Conservation (phyloP, 2,329 filamentous ascomycete species). For the Fusarium odoratissimum region DNA sequence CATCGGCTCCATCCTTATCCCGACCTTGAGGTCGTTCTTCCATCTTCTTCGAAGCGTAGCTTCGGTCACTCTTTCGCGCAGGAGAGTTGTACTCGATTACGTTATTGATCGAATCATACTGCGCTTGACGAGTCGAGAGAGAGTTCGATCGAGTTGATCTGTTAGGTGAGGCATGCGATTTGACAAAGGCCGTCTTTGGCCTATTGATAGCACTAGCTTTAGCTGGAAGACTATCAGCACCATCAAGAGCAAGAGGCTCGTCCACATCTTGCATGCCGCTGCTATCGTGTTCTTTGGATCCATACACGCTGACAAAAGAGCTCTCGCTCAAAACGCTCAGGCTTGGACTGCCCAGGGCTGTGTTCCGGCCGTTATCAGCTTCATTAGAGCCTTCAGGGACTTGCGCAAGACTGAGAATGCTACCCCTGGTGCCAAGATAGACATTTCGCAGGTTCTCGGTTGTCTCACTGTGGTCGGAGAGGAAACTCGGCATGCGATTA, state of each 20-base stretch:
- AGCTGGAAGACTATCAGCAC: slow-evolving; percentile 31
- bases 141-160: slow-evolving; percentile 47
- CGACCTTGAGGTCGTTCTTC: slow-evolving; percentile 48
- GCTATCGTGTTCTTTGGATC: slow-evolving; percentile 53
- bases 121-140: slow-evolving; percentile 46
- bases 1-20: slow-evolving; percentile 38
- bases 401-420: slow-evolving; percentile 62
- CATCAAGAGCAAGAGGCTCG: slow-evolving; percentile 48
- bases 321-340: slow-evolving; percentile 75
- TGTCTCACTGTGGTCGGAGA: slow-evolving; percentile 69
- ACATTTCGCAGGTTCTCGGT: slow-evolving; percentile 72
- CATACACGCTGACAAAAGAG: slow-evolving; percentile 74
- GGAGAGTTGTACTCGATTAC: slow-evolving; percentile 61
- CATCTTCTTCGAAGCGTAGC: slow-evolving; percentile 43
- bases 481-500: slow-evolving; percentile 71
- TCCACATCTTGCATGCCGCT: slow-evolving; percentile 44
- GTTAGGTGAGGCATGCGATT: slow-evolving; percentile 11
- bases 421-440: slow-evolving; percentile 64
- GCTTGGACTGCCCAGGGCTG: slow-evolving; percentile 65
- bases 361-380: slow-evolving; percentile 40
- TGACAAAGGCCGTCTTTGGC: slow-evolving; percentile 39
- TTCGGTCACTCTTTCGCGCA: slow-evolving; percentile 61
- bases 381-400: slow-evolving; percentile 54
- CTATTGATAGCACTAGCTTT: slow-evolving; percentile 34
- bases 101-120: slow-evolving; percentile 60